phyloP scores from a whole-genome alignment of 352 stramenopile species.

The Globisporangium yorkense region DNA sequence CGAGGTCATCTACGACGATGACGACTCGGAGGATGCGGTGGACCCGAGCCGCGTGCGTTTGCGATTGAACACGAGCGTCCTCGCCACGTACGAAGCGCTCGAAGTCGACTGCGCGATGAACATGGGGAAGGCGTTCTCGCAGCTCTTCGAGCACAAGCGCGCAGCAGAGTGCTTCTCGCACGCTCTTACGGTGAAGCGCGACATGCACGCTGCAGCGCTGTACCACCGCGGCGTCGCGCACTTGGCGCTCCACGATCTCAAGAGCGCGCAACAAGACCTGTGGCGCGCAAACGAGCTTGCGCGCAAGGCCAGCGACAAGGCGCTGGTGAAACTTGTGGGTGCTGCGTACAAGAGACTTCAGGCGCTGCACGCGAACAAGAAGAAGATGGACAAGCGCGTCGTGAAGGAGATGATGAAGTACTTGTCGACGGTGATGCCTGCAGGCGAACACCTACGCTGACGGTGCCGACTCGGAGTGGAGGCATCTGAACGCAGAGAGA shows the following conservation, averaged over 20 bases:
- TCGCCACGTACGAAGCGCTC: conserved; percentile 46
- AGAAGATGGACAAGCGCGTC: conserved; percentile 74
- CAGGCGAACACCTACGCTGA: neutral
- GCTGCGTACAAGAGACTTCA: conserved; percentile 72
- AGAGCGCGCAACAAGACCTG: conserved; percentile 56
- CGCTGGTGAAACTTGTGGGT: conserved; percentile 41
- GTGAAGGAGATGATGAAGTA: conserved; percentile 84
- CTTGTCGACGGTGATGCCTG: conserved; percentile 45
- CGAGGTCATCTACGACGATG: conserved; percentile 62
- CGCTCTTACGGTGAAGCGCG: conserved; percentile 32
- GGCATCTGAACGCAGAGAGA: too few relatives aligned
- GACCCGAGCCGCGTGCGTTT: conserved; percentile 41
- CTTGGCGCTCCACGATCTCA: conserved; percentile 60
- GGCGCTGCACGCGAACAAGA: conserved; percentile 63
- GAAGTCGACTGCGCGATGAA: conserved; percentile 76
- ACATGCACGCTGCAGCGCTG: conserved; percentile 52
- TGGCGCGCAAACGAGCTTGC: conserved; percentile 60
- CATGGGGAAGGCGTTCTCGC: conserved; percentile 65
- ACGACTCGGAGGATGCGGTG: conserved; percentile 43
- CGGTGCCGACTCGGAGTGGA: too few relatives aligned
- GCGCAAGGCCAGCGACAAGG: conserved; percentile 25
- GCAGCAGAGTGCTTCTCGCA: conserved; percentile 58
- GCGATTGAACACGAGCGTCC: conserved; percentile 43
- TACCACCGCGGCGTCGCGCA: conserved; percentile 66
- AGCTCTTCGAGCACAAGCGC: conserved; percentile 46